A percentile compares a stretch with the other conserved stretches of the same genome.
Conservation (phyloP, 371 early-diverging fungal genomes). For the Lichtheimia hyalospora region DNA sequence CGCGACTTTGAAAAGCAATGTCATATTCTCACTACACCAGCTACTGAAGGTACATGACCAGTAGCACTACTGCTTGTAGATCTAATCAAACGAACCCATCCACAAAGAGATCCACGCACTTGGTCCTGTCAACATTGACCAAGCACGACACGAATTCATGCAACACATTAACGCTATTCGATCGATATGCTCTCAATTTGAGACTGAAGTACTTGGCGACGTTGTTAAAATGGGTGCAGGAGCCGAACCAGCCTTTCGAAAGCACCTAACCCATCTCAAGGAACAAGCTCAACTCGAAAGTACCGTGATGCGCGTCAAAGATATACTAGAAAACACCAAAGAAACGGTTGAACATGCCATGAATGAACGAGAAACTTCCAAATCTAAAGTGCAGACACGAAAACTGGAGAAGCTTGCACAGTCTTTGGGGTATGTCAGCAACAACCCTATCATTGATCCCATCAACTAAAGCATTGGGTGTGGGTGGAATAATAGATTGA, state of each 20-base stretch:
- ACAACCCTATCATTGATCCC: not conserved
- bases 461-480: not conserved
- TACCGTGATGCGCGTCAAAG: conserved; percentile 48
- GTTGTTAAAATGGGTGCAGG: conserved; percentile 58
- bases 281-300: conserved; percentile 58
- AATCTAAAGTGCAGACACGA: conserved; percentile 37
- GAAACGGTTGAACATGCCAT: conserved; percentile 43
- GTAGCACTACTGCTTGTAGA: not conserved
- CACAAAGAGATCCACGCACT: conserved; percentile 42
- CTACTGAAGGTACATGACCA: conserved; percentile 22
- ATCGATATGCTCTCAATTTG: conserved; percentile 57
- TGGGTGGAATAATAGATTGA: conserved; percentile 26
- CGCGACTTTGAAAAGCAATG: conserved; percentile 30
- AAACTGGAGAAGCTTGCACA: conserved; percentile 38
- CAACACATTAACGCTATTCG: conserved; percentile 54
- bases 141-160: conserved; percentile 47
- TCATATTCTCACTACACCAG: conserved; percentile 13
- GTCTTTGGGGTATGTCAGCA: conserved; percentile 40
- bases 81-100: not conserved
- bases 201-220: conserved; percentile 59
- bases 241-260: conserved; percentile 53
- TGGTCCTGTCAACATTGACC: conserved; percentile 54
- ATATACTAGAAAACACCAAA: conserved; percentile 42
- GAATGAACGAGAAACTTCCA: conserved; percentile 44
- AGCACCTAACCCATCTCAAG: conserved; percentile 58